Conservation (phyloP, 2,329 filamentous ascomycete species). For the Knufia fluminis region DNA sequence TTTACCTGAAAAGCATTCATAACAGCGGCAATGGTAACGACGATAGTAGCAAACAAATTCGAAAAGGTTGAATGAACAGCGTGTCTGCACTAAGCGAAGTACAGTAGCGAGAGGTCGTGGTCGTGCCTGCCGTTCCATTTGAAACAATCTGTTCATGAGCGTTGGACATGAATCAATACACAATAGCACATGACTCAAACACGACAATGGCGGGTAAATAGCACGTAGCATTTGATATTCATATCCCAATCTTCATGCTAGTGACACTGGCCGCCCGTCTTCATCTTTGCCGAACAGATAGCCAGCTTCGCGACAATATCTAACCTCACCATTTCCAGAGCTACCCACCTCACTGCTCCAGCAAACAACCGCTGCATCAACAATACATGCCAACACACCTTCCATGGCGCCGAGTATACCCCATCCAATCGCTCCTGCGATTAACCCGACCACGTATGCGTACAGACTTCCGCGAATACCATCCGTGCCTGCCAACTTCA, state of each 20-base stretch:
- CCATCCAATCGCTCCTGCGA: slow-evolving; percentile 92
- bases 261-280: slow-evolving; percentile 17
- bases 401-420: slow-evolving; percentile 86
- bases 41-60: too few species aligned
- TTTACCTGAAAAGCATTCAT: neutral
- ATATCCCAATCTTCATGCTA: slow-evolving; percentile 12
- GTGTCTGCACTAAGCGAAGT: too few species aligned
- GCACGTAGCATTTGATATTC: too few species aligned
- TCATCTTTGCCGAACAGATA: slow-evolving; percentile 65
- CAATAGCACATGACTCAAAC: too few species aligned
- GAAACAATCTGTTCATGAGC: too few species aligned
- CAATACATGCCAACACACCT: slow-evolving; percentile 73
- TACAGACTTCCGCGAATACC: slow-evolving; percentile 70
- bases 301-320: slow-evolving; percentile 86
- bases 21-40: too few species aligned
- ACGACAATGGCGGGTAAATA: too few species aligned
- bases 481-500: slow-evolving; percentile 52
- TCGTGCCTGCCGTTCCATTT: too few species aligned
- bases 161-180: too few species aligned
- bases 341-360: slow-evolving; percentile 81
- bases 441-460: slow-evolving; percentile 84
- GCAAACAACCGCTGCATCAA: slow-evolving; percentile 83
- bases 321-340: slow-evolving; percentile 51
- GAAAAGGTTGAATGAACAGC: too few species aligned
- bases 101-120: too few species aligned